Evolutionary conservation across 2,329 filamentous ascomycete species (phyloP), one percentile per base, ranked within the genome.

Genomic region (Raffaelea ambrosiae): DNA sequence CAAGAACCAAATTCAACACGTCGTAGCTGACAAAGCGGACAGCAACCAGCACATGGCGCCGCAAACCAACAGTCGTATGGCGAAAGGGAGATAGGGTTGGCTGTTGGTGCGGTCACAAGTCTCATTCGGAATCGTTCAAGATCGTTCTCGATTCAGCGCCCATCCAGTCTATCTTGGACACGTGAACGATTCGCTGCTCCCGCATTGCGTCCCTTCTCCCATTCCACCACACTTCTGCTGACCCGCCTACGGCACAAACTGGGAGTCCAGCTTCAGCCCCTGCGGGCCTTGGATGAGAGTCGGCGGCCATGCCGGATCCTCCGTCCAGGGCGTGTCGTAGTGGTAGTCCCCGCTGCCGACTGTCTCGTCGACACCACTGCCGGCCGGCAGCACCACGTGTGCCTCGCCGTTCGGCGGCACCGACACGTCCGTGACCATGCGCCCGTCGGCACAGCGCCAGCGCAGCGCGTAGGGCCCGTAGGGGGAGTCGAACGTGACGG

Each of bases 301-400:
- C 11, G 44, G 50, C 13, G 44, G 48, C 44, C 48, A 50, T 7
- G 45, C 48, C 1, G 44, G 50, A 31, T 52, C 42, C 8, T 49
- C 40, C 23, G 36, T 40, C 50, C 50, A 50, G 1, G 4, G 23
- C 5, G 48, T 48, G 14, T 47, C 44, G 31, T 41, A 52, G 19
- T 18, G 33, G 35, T 52, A 35, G 7, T 48, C 46, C 2, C 46
- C 49, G 14, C 26, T 35, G 9, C 26, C 38, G 16, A 40, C n/a
- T 5, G 11, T 22, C 23, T 45, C 10, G 10, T 41, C 43, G 2
- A 51, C 33, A n/a, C 3, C 23, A 11, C 35, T 38, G 18, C 35
- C 35, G 14, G 5, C 35, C 8, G 14, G 19, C 16, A 48, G 46
- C 7, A 43, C 4, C 3, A 48, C 40, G 2, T 29, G 22, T 3